phyloP scores from a whole-genome alignment of 169 alveolate species.

The Miamiensis avidus region DNA sequence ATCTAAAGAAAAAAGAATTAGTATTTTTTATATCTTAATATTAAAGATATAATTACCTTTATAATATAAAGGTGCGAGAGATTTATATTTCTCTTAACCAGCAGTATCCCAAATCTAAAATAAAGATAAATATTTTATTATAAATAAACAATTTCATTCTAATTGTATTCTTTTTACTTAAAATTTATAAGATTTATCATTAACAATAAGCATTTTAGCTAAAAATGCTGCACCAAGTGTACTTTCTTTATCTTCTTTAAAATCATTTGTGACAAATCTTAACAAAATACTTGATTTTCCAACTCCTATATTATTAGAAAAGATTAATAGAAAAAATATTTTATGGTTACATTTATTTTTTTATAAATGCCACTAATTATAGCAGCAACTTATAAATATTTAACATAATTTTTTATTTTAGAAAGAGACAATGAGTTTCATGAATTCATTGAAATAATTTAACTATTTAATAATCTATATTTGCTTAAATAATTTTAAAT shows the following conservation, averaged over 20 bases:
- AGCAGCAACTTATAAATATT: no score
- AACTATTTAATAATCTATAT: neutral
- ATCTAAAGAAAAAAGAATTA: conserved; percentile 17
- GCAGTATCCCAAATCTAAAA: conserved; percentile 53
- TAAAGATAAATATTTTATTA: neutral
- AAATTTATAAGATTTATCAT: conserved; percentile 31
- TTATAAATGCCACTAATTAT: neutral
- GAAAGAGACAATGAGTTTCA: neutral
- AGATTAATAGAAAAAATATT: no score
- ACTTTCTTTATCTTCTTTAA: conserved; percentile 30
- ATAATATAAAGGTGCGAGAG: conserved; percentile 49
- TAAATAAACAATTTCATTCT: neutral
- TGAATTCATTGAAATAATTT: no score
- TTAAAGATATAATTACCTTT: conserved; percentile 19
- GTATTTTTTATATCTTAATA: neutral
- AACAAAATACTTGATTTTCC: conserved; percentile 39
- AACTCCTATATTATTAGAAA: no score
- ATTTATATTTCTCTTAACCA: conserved; percentile 49
- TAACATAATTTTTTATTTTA: no score
- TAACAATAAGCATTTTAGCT: conserved; percentile 28
- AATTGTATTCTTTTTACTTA: neutral
- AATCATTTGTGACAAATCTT: conserved; percentile 31
- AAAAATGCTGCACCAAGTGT: conserved; percentile 48
- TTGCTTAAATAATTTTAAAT: neutral
- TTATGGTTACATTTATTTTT: neutral